phyloP scores from a whole-genome alignment of 1,284 basidiomycete genomes.

The Hymenochaete sp. region DNA sequence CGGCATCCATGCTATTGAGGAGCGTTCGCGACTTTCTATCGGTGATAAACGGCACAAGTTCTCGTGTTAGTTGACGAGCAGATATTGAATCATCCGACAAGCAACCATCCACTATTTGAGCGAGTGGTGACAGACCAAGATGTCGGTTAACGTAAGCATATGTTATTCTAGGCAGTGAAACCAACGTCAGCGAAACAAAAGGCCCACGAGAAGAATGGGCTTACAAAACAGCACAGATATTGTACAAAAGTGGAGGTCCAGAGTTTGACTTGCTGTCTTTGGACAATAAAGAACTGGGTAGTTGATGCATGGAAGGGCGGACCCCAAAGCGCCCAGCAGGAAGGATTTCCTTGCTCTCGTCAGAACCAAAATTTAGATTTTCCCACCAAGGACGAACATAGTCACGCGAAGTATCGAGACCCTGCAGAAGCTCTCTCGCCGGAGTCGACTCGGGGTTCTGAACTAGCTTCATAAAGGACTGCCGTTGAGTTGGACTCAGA shows the following conservation, averaged over 20 bases:
- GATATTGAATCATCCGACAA: conserved; percentile 27
- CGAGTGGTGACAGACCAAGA: conserved; percentile 49
- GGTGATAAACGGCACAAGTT: conserved; percentile 52
- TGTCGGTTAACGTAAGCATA: conserved; percentile 58
- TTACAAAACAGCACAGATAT: conserved; percentile 57
- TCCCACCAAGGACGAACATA: conserved; percentile 55
- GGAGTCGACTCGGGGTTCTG: conserved; percentile 50
- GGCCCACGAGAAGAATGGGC: conserved; percentile 21
- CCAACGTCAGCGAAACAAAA: neutral
- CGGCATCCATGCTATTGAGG: conserved; percentile 39
- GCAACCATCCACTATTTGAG: conserved; percentile 33
- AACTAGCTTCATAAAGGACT: conserved; percentile 49
- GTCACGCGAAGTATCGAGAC: conserved; percentile 41
- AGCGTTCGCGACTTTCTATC: conserved; percentile 46
- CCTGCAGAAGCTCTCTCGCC: conserved; percentile 50
- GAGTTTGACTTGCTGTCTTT: conserved; percentile 24
- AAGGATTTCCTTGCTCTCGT: neutral
- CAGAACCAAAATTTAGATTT: conserved; percentile 17
- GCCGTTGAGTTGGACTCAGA: conserved; percentile 48
- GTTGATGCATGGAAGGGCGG: conserved; percentile 37
- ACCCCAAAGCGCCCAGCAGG: conserved; percentile 27
- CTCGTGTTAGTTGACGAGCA: conserved; percentile 38
- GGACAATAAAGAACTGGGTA: conserved; percentile 43
- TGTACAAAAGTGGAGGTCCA: conserved; percentile 49
- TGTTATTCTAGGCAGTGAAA: conserved; percentile 39